Percentiles rank a stretch among this genome's conserved stretches.
phyloP scores from a whole-genome alignment of 768 basidiomycete species.

The Mycena polygramma region DNA sequence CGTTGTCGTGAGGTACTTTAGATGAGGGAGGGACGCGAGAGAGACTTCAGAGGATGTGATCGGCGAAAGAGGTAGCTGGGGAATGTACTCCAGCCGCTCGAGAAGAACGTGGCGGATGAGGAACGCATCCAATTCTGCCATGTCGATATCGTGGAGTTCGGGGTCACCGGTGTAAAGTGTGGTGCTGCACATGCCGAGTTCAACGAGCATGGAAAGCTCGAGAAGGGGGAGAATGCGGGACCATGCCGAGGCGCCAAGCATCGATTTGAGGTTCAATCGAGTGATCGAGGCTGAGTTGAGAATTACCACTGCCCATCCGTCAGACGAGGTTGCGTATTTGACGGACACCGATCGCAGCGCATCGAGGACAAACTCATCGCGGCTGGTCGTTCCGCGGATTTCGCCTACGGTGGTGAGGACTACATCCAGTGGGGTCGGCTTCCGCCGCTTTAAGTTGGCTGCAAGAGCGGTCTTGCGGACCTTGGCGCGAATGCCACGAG shows the following conservation, averaged over 20 bases:
- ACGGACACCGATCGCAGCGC: not conserved
- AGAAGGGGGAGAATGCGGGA: slow-evolving; percentile 6
- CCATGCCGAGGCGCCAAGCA: slow-evolving; percentile 14
- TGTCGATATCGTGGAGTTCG: slow-evolving; percentile 4
- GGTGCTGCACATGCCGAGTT: slow-evolving; percentile 7
- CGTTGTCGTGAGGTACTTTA: slow-evolving; percentile 29
- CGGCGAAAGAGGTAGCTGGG: not conserved
- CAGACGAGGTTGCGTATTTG: not conserved
- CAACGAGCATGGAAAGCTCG: not conserved
- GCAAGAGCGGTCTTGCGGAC: not conserved
- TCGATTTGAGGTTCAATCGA: not conserved
- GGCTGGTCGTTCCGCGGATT: not conserved
- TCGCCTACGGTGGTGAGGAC: not conserved
- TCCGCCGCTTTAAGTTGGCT: not conserved
- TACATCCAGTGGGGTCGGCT: not conserved
- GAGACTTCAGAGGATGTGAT: not conserved
- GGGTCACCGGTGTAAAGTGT: not conserved
- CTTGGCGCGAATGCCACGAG: slow-evolving; percentile 8
- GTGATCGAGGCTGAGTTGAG: not conserved
- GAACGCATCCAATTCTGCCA: slow-evolving; percentile 19
- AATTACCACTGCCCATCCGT: slow-evolving; percentile 13
- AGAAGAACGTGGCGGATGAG: slow-evolving; percentile 23
- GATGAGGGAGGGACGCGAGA: not conserved
- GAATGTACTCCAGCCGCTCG: slow-evolving; percentile 20
- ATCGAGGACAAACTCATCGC: slow-evolving; percentile 7